These are phyloP conservation scores for Trypanosomatidae sp. DNA, from an alignment of 208 protist genomes.

Conservation along the genomic window DNA sequence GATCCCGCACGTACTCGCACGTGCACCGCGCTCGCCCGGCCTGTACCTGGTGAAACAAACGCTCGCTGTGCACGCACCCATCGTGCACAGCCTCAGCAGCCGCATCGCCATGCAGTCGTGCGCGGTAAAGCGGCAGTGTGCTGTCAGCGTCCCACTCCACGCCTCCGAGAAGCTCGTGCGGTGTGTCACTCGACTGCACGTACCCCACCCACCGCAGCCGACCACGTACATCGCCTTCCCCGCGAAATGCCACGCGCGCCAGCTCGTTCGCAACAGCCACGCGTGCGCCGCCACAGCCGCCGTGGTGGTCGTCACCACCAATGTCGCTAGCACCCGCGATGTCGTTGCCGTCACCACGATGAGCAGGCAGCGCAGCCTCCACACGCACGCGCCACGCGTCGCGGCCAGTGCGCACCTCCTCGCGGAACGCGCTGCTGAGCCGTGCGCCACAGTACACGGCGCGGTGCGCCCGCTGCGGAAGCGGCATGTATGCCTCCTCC, in stretches of 20 bases:
- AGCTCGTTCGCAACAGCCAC: constrained; percentile 22
- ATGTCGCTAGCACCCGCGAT: background rate
- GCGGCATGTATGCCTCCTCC: constrained; percentile 29
- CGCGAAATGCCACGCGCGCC: constrained; percentile 28
- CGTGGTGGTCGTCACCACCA: background rate
- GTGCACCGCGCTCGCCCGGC: constrained; percentile 22
- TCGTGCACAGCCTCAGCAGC: constrained; percentile 21
- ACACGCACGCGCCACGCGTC: constrained; percentile 32
- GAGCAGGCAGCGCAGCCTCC: constrained; percentile 11
- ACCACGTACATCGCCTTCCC: constrained; percentile 34
- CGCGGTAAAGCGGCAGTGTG: constrained; percentile 28
- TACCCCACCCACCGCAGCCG: constrained; percentile 53
- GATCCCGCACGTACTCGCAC: constrained; percentile 41
- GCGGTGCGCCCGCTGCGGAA: constrained; percentile 16
- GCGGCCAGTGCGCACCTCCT: constrained; percentile 26
- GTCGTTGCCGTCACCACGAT: constrained; percentile 9
- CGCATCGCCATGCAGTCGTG: constrained; percentile 9
- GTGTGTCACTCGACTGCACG: constrained; percentile 38
- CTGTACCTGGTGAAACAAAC: constrained; percentile 26
- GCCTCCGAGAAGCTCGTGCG: constrained; percentile 34
- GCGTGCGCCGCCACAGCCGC: background rate
- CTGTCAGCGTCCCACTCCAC: constrained; percentile 41
- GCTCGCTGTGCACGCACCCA: constrained; percentile 47
- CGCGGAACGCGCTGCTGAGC: constrained; percentile 31
- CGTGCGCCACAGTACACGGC: constrained; percentile 35